Evolutionary conservation across 1,139 yeast species (phyloP), one percentile per base, ranked within the genome.

Genomic region (Candida gigantensis): DNA sequence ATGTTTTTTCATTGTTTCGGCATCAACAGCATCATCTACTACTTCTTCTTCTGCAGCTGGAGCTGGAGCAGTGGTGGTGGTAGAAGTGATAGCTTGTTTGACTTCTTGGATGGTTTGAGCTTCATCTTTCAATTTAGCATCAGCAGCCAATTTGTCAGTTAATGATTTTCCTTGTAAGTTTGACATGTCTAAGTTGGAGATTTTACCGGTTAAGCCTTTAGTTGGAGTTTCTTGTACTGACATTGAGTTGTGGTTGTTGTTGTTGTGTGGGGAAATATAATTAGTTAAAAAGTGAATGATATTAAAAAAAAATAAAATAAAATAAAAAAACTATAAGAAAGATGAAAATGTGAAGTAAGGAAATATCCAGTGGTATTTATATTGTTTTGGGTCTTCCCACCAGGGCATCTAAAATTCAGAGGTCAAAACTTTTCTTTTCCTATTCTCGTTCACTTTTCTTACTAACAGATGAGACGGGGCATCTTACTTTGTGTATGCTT

Each of bases 141-240:
- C 73, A 34, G 71, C 71, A 31, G 77, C 77, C 47, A 71, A 65
- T 46, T 60, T 58, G 44, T 69, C 76, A 36, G 74, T 68, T 45
- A 71, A 55, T 7, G 75, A 61, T 39, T 55, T 54, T 30, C 74
- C 74, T 32, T 51, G 49, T 43, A 51, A 42, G 39, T 43, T 41
- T 29, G 68, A 43, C 60, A 70, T 58, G 44, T 66, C 75, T 43
- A 71, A 67, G 46, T 52, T 41, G 31, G 72, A 68, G 49, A 71
- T 69, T 55, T 68, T 65, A 26, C 73, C 73, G 36, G 77, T 69
- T 58, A 71, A 68, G 30, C 76, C 77, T 58, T 60, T 65, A 43
- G 76, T 71, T 43, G 77, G 77, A 19, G 77, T 71, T 62, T 71
- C 68, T 62, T 69, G 65, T 34, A 74, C 32, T 24, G 41, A 36